Conservation (phyloP, 352 stramenopile species). For the Lagenidium sp. region DNA sequence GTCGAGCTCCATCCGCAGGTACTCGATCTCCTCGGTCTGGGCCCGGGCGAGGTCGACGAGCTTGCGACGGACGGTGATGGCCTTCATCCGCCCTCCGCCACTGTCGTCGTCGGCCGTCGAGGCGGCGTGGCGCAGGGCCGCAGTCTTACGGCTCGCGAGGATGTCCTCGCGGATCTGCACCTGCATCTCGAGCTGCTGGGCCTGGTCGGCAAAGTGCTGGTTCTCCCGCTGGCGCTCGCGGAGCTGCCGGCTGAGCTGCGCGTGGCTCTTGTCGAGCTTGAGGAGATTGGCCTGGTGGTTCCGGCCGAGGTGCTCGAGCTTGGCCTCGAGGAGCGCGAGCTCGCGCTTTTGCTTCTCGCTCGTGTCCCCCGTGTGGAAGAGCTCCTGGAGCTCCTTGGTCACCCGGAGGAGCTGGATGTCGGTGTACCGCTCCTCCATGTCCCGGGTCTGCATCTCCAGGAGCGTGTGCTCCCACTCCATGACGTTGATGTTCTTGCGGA, state of each 20-base stretch:
- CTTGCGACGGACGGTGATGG: conserved; percentile 81
- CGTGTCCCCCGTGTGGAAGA: conserved; percentile 82
- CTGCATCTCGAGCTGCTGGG: conserved; percentile 65
- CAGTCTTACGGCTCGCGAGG: conserved; percentile 54
- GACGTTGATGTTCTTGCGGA: conserved; percentile 91
- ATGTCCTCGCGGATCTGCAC: conserved; percentile 88
- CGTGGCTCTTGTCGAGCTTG: conserved; percentile 47
- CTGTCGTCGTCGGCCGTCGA: not conserved
- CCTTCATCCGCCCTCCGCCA: conserved; percentile 43
- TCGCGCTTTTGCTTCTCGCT: conserved; percentile 73
- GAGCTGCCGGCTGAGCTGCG: conserved; percentile 49
- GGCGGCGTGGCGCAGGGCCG: conserved; percentile 21
- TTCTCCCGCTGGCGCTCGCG: conserved; percentile 78
- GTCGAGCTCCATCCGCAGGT: conserved; percentile 81
- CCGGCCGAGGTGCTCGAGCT: conserved; percentile 50
- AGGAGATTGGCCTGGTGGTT: conserved; percentile 49
- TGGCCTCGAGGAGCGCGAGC: conserved; percentile 59
- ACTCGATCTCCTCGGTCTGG: conserved; percentile 91
- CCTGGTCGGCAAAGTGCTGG: conserved; percentile 58
- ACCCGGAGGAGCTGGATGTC: conserved; percentile 91
- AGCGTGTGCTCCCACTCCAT: conserved; percentile 90
- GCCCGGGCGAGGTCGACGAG: conserved; percentile 84
- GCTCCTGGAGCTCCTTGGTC: conserved; percentile 89
- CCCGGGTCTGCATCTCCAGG: conserved; percentile 64
- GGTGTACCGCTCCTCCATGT: conserved; percentile 90